These are phyloP conservation scores for Coemansia sp. DNA, from an alignment of 192 early-diverging fungal species.

Conservation along the genomic window DNA sequence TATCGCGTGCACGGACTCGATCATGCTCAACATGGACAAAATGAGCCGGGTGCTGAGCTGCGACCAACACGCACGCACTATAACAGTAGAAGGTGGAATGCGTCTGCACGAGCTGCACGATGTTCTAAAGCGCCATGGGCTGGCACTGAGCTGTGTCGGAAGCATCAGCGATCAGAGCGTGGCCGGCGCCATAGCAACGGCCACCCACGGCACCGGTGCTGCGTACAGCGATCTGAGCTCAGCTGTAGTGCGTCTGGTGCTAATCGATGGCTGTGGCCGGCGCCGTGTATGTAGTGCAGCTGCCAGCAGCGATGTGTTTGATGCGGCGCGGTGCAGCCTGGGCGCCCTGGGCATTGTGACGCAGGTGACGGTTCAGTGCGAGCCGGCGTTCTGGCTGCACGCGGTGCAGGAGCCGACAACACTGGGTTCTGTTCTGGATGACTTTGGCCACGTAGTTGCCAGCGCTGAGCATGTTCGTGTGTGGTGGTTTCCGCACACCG, in stretches of 20 bases:
- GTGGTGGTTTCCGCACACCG: conserved; percentile 78
- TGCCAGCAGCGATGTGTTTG: conserved; percentile 58
- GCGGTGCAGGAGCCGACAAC: conserved; percentile 64
- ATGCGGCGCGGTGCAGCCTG: conserved; percentile 66
- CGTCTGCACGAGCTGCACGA: conserved; percentile 62
- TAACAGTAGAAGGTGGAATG: conserved; percentile 68
- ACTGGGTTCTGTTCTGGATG: conserved; percentile 57
- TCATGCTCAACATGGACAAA: conserved; percentile 71
- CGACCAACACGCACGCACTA: conserved; percentile 49
- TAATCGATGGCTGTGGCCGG: conserved; percentile 61
- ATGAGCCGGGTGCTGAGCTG: conserved; percentile 57
- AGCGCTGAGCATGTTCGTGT: conserved; percentile 75
- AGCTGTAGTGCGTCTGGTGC: conserved; percentile 57
- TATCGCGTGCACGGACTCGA: conserved; percentile 63
- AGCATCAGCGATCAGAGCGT: conserved; percentile 76
- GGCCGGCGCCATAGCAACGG: conserved; percentile 71
- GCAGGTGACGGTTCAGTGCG: conserved; percentile 64
- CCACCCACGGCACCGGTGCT: conserved; percentile 71
- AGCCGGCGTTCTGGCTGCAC: conserved; percentile 65
- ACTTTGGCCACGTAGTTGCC: conserved; percentile 54
- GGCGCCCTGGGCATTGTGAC: conserved; percentile 72
- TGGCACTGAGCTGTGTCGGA: conserved; percentile 70
- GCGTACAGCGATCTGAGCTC: conserved; percentile 62
- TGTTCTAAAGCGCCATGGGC: conserved; percentile 53
- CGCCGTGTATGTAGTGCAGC: conserved; percentile 56